These are phyloP conservation scores for Ogataea corticis DNA, from an alignment of 805 yeast species.

Conservation along the genomic window DNA sequence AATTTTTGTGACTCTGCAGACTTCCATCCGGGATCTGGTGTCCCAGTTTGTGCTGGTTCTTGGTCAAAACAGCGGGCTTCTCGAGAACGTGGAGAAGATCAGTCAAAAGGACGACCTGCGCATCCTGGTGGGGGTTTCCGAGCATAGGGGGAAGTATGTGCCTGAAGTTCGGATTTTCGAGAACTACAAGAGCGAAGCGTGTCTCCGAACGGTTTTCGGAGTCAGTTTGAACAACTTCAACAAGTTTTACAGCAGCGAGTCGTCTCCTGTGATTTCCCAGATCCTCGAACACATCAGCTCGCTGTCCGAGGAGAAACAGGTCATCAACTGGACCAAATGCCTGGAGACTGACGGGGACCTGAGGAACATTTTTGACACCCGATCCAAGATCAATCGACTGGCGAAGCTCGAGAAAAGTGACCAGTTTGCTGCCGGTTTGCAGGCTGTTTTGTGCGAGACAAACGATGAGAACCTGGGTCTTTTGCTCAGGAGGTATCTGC, in stretches of 20 bases:
- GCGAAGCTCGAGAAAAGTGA: background rate
- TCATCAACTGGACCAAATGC: slow-evolving; percentile 14
- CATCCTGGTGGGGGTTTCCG: slow-evolving; percentile 4
- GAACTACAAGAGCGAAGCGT: slow-evolving; percentile 12
- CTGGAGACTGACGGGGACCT: slow-evolving; percentile 11
- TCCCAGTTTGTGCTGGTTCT: slow-evolving; percentile 9
- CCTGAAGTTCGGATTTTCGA: slow-evolving; percentile 13
- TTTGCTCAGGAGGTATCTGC: slow-evolving; percentile 19
- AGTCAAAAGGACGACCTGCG: slow-evolving; percentile 8
- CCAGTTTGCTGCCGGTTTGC: slow-evolving; percentile 4
- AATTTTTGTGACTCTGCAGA: slow-evolving; percentile 9
- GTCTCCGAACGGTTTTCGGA: slow-evolving; percentile 15
- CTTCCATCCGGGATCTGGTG: slow-evolving; percentile 10
- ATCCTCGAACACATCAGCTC: slow-evolving; percentile 10
- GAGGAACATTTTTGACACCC: slow-evolving; percentile 11
- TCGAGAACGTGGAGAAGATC: slow-evolving; percentile 3
- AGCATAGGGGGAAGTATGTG: slow-evolving; percentile 9
- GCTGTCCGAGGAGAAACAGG: slow-evolving; percentile 12
- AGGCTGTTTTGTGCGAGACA: background rate
- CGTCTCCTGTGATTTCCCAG: slow-evolving; percentile 15
- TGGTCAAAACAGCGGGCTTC: slow-evolving; percentile 9
- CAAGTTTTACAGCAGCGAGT: slow-evolving; percentile 8
- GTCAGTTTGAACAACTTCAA: slow-evolving; percentile 12
- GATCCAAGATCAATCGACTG: slow-evolving; percentile 16
- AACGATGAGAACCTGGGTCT: slow-evolving; percentile 16